Evolutionary conservation across 805 yeast genomes (phyloP).

Genomic region (Torulaspora indica): DNA sequence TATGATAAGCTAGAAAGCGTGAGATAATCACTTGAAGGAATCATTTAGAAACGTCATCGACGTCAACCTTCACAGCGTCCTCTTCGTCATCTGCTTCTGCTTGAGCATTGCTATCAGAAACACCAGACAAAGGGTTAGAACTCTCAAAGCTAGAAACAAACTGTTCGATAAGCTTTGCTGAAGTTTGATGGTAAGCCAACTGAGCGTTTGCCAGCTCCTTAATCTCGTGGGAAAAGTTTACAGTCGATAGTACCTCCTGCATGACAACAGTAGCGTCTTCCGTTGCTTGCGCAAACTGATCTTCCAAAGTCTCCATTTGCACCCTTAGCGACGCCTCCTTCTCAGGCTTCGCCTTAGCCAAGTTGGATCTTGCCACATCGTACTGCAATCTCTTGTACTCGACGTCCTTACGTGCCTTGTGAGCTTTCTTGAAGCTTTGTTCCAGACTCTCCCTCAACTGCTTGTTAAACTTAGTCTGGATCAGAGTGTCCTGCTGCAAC

Average conservation of each 20-base stretch:
- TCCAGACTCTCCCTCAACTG: slow-evolving; percentile 59
- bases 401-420: slow-evolving; percentile 65
- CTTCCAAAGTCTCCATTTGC: slow-evolving; percentile 79
- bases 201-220: slow-evolving; percentile 72
- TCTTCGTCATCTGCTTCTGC: slow-evolving; percentile 12
- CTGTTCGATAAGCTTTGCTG: slow-evolving; percentile 59
- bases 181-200: slow-evolving; percentile 72
- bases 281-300: slow-evolving; percentile 82
- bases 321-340: slow-evolving; percentile 71
- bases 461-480: slow-evolving; percentile 63
- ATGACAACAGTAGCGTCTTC: slow-evolving; percentile 81
- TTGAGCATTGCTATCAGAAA: slow-evolving; percentile 1
- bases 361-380: slow-evolving; percentile 66
- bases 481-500: slow-evolving; percentile 73
- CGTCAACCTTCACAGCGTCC: slow-evolving; percentile 8
- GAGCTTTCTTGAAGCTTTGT: slow-evolving; percentile 56
- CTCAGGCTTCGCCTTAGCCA: slow-evolving; percentile 50
- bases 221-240: slow-evolving; percentile 63
- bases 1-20: slow-evolving; percentile 28
- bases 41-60: slow-evolving; percentile 2
- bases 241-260: slow-evolving; percentile 71
- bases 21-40: not conserved
- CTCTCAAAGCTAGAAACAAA: slow-evolving; percentile 38
- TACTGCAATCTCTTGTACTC: slow-evolving; percentile 73
- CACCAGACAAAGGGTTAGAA: slow-evolving; percentile 4